A percentile compares a stretch with the other conserved stretches of the same genome.
phyloP scores from a whole-genome alignment of 805 yeast species.

The Yarrowia phangngaensis region DNA sequence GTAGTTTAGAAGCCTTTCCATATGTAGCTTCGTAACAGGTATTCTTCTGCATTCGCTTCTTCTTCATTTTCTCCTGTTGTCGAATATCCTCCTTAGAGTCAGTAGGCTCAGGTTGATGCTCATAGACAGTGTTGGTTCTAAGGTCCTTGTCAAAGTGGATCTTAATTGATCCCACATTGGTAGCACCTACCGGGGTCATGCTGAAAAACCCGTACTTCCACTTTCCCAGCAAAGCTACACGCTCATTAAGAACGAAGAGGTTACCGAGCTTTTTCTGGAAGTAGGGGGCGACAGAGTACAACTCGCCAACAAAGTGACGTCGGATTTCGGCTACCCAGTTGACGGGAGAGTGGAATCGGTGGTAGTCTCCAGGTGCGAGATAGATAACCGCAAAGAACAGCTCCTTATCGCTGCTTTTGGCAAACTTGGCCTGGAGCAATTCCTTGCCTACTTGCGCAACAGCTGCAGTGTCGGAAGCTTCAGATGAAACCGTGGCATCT shows the following conservation, averaged over 20 bases:
- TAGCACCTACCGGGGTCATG: slow-evolving; percentile 99
- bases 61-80: slow-evolving; percentile 28
- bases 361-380: slow-evolving; percentile 97
- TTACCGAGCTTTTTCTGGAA: slow-evolving; percentile 85
- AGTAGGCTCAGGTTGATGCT: slow-evolving; percentile 30
- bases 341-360: slow-evolving; percentile 92
- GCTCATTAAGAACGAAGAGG: slow-evolving; percentile 84
- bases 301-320: slow-evolving; percentile 93
- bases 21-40: slow-evolving; percentile 95
- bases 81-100: slow-evolving; percentile 7
- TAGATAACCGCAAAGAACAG: slow-evolving; percentile 87
- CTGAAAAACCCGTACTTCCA: slow-evolving; percentile 97
- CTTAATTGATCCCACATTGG: slow-evolving; percentile 93
- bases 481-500: slow-evolving; percentile 49
- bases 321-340: slow-evolving; percentile 93
- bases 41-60: slow-evolving; percentile 54
- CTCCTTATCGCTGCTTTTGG: slow-evolving; percentile 47
- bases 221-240: slow-evolving; percentile 90
- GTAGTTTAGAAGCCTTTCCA: slow-evolving; percentile 63
- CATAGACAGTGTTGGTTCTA: slow-evolving; percentile 69
- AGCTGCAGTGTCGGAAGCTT: slow-evolving; percentile 33
- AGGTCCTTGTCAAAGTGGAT: slow-evolving; percentile 88
- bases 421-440: slow-evolving; percentile 33
- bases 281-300: slow-evolving; percentile 93
- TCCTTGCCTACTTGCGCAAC: slow-evolving; percentile 31